phyloP scores from a whole-genome alignment of 495 filamentous ascomycete species.

The Alectoria sarmentosa region DNA sequence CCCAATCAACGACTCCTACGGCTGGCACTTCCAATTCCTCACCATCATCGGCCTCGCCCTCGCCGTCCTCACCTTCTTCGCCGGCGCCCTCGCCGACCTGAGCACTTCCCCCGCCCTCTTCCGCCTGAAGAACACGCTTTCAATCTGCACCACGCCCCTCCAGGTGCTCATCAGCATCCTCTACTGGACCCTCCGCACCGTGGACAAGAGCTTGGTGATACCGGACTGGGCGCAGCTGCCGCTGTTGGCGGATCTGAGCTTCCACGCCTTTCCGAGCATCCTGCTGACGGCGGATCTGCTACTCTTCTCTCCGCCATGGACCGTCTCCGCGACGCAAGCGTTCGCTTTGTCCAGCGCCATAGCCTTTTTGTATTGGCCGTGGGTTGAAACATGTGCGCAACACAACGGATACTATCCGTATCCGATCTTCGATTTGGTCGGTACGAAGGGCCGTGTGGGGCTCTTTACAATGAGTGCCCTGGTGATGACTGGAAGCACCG shows the following conservation, averaged over 20 bases:
- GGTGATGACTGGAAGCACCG: conserved; percentile 64
- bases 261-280: conserved; percentile 71
- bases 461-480: conserved; percentile 65
- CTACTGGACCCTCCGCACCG: conserved; percentile 69
- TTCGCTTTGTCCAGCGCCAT: conserved; percentile 55
- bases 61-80: conserved; percentile 58
- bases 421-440: conserved; percentile 65
- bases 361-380: conserved; percentile 77
- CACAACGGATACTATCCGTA: conserved; percentile 87
- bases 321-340: conserved; percentile 52
- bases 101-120: conserved; percentile 60
- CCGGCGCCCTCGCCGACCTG: conserved; percentile 70
- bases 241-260: conserved; percentile 56
- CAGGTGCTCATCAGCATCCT: conserved; percentile 77
- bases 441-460: conserved; percentile 51
- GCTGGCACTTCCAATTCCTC: conserved; percentile 78
- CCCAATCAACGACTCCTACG: conserved; percentile 53
- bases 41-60: conserved; percentile 75
- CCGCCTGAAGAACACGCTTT: conserved; percentile 63
- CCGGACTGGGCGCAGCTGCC: conserved; percentile 43
- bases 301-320: conserved; percentile 76
- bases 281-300: conserved; percentile 66
- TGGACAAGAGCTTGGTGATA: conserved; percentile 57
- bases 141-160: conserved; percentile 66
- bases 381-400: conserved; percentile 73